Evolutionary conservation across 202 grass and related monocot species (phyloP).

Genomic region (Alloteropsis angusta): DNA sequence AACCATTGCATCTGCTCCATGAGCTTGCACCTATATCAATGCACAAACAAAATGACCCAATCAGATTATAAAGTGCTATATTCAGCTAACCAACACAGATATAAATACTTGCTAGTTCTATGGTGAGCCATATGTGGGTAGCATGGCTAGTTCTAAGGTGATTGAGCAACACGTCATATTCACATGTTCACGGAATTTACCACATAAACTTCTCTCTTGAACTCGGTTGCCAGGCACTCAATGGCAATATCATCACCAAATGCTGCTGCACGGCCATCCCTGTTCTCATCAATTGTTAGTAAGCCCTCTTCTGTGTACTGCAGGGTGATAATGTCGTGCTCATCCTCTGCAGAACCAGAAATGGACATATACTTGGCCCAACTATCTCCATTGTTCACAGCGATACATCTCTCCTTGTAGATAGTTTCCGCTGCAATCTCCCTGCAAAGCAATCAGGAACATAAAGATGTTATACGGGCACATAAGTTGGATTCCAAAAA

Average conservation of each 20-base stretch:
- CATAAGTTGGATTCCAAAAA: not conserved
- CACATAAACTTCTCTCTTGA: constrained; percentile 90
- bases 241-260: constrained; percentile 97
- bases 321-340: constrained; percentile 87
- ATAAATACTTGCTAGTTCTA: not conserved
- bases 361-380: constrained; percentile 98
- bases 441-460: constrained; percentile 26
- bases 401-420: constrained; percentile 75
- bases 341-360: constrained; percentile 77
- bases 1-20: constrained; percentile 94
- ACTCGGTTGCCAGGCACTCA: constrained; percentile 88
- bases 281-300: constrained; percentile 76
- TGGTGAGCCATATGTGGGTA: not conserved
- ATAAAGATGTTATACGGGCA: not conserved
- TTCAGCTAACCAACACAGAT: not conserved
- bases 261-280: constrained; percentile 70
- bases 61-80: not conserved
- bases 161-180: not conserved
- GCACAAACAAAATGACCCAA: not conserved
- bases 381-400: constrained; percentile 57
- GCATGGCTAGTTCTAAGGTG: not conserved
- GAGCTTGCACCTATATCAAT: constrained; percentile 81
- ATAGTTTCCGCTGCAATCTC: constrained; percentile 81
- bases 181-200: constrained; percentile 29
- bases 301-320: constrained; percentile 97